A percentile compares a stretch with the other conserved stretches of the same genome.
These are phyloP conservation scores for Rhizophora mangle DNA, from an alignment of 345 rosid species.

Conservation along the genomic window DNA sequence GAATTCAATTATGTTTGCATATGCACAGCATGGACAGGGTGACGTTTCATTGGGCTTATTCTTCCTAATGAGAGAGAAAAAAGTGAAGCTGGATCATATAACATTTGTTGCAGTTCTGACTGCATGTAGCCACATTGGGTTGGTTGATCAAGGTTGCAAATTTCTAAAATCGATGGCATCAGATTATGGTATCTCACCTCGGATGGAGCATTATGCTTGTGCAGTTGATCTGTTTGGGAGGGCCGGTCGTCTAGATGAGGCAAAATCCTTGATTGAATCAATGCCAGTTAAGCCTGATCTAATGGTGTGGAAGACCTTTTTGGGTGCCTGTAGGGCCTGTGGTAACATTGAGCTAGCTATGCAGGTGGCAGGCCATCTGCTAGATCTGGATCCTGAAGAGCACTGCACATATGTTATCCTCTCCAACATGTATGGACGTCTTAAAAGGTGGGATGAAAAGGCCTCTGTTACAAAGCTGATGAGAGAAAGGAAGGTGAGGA, in stretches of 20 bases:
- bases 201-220: constrained; percentile 79
- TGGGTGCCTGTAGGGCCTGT: constrained; percentile 70
- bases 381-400: constrained; percentile 66
- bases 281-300: constrained; percentile 66
- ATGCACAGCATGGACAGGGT: constrained; percentile 72
- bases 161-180: constrained; percentile 55
- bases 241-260: constrained; percentile 52
- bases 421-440: constrained; percentile 63
- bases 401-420: constrained; percentile 65
- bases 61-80: constrained; percentile 46
- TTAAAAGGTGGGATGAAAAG: constrained; percentile 60
- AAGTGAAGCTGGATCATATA: constrained; percentile 60
- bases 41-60: constrained; percentile 56
- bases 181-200: constrained; percentile 52
- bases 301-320: constrained; percentile 69
- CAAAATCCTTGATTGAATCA: constrained; percentile 50
- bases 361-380: constrained; percentile 51
- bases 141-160: constrained; percentile 52
- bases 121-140: constrained; percentile 74
- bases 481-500: constrained; percentile 68
- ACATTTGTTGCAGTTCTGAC: constrained; percentile 69
- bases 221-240: constrained; percentile 73
- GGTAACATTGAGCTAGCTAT: constrained; percentile 64
- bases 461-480: constrained; percentile 58
- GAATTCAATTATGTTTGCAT: constrained; percentile 71